Evolutionary conservation across 2,329 filamentous ascomycete genomes (phyloP).

Genomic region (Exophiala calicioides): DNA sequence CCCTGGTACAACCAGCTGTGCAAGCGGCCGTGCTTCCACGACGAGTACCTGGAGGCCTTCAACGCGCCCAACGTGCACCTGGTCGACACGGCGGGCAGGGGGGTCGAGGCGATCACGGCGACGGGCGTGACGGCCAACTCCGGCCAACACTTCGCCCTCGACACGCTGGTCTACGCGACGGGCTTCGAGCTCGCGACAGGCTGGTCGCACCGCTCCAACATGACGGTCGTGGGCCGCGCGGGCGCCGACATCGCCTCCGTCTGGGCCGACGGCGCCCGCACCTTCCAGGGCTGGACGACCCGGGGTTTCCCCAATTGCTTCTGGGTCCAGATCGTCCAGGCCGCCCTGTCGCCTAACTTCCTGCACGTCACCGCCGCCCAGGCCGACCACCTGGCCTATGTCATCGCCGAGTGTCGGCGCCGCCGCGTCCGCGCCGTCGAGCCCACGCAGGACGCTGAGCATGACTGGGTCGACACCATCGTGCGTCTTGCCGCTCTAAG

Average conservation of each 20-base stretch:
- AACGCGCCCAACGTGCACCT: slow-evolving; percentile 61
- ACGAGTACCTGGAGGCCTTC: slow-evolving; percentile 60
- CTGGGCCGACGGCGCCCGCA: slow-evolving; percentile 28
- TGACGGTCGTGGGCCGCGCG: slow-evolving; percentile 32
- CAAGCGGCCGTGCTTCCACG: slow-evolving; percentile 64
- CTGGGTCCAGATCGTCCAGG: slow-evolving; percentile 24
- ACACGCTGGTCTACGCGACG: slow-evolving; percentile 51
- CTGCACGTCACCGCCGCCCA: slow-evolving; percentile 26
- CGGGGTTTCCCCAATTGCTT: slow-evolving; percentile 27
- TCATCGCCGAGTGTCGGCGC: slow-evolving; percentile 16
- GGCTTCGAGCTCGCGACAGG: slow-evolving; percentile 40
- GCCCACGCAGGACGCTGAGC: slow-evolving; percentile 21
- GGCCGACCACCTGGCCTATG: slow-evolving; percentile 23
- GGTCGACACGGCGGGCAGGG: slow-evolving; percentile 60
- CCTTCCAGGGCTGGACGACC: slow-evolving; percentile 24
- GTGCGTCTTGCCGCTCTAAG: slow-evolving; percentile 10
- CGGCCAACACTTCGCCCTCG: slow-evolving; percentile 52
- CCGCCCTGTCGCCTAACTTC: slow-evolving; percentile 24
- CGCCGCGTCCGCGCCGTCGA: slow-evolving; percentile 20
- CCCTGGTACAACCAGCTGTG: slow-evolving; percentile 64
- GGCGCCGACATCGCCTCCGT: slow-evolving; percentile 30
- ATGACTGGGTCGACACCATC: slow-evolving; percentile 24
- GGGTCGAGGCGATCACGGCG: slow-evolving; percentile 50
- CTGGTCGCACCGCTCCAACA: slow-evolving; percentile 24
- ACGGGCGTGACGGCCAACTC: slow-evolving; percentile 50